Conservation (phyloP, 1,139 yeast genomes). For the Candida mesenterica region DNA sequence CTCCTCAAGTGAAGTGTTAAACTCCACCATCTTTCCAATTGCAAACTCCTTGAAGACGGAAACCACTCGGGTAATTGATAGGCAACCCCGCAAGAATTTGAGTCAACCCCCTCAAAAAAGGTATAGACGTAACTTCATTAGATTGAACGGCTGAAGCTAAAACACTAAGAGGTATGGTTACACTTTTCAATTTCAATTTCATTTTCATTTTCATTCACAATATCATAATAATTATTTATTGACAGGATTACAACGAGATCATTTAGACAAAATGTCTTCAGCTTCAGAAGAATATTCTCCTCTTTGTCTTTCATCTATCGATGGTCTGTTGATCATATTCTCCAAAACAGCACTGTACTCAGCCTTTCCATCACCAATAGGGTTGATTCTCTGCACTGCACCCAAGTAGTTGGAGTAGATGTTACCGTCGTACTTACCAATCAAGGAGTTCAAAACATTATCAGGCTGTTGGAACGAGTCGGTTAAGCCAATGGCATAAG, state of each 20-base stretch:
- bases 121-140: too few relatives aligned
- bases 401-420: constrained; percentile 47
- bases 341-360: constrained; percentile 38
- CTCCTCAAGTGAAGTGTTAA: too few relatives aligned
- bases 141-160: too few relatives aligned
- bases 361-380: constrained; percentile 37
- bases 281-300: constrained; percentile 31
- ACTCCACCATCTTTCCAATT: too few relatives aligned
- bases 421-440: constrained; percentile 47
- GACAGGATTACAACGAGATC: not conserved
- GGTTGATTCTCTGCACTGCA: constrained; percentile 36
- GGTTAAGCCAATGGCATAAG: constrained; percentile 44
- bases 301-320: constrained; percentile 40
- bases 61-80: too few relatives aligned
- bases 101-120: too few relatives aligned
- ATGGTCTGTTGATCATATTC: constrained; percentile 38
- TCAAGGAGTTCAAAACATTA: constrained; percentile 42
- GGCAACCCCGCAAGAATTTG: too few relatives aligned
- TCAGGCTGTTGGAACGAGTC: constrained; percentile 51
- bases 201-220: too few relatives aligned
- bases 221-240: not conserved
- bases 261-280: constrained; percentile 29
- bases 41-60: not conserved
- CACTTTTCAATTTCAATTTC: too few relatives aligned
- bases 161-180: too few relatives aligned